Conservation (phyloP, 768 basidiomycete genomes). For the Hypholoma sublateritium region DNA sequence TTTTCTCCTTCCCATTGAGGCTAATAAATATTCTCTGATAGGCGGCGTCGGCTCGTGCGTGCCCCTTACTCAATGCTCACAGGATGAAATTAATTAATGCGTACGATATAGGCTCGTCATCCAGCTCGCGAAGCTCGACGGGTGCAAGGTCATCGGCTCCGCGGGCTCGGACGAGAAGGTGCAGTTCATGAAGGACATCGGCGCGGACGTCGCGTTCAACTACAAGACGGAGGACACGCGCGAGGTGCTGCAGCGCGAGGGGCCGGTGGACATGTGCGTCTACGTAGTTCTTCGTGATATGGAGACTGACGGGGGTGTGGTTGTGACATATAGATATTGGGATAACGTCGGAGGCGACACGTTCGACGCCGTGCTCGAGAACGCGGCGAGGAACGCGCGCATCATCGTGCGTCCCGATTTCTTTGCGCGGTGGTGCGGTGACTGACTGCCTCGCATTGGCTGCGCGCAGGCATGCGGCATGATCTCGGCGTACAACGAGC, state of each 20-base stretch:
- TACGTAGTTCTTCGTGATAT: background rate
- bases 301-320: no score
- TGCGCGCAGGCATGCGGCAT: slow-evolving; percentile 47
- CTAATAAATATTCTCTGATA: background rate
- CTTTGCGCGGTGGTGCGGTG: no score
- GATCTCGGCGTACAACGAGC: slow-evolving; percentile 36
- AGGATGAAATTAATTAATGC: no score
- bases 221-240: slow-evolving; percentile 60
- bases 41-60: slow-evolving; percentile 59
- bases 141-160: slow-evolving; percentile 66
- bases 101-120: slow-evolving; percentile 42
- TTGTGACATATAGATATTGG: slow-evolving; percentile 39
- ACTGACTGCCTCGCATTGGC: no score
- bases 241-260: slow-evolving; percentile 55
- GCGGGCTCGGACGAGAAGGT: slow-evolving; percentile 76
- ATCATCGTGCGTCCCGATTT: slow-evolving; percentile 45
- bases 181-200: slow-evolving; percentile 54
- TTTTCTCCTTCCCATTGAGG: no score
- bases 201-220: slow-evolving; percentile 71
- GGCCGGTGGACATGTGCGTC: slow-evolving; percentile 43
- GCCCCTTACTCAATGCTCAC: no score
- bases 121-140: slow-evolving; percentile 51
- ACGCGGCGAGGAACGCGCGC: slow-evolving; percentile 41
- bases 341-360: slow-evolving; percentile 62
- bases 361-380: slow-evolving; percentile 53